These are phyloP conservation scores for Secale cereale DNA, from an alignment of 176 grass and related monocot species.

Conservation along the genomic window DNA sequence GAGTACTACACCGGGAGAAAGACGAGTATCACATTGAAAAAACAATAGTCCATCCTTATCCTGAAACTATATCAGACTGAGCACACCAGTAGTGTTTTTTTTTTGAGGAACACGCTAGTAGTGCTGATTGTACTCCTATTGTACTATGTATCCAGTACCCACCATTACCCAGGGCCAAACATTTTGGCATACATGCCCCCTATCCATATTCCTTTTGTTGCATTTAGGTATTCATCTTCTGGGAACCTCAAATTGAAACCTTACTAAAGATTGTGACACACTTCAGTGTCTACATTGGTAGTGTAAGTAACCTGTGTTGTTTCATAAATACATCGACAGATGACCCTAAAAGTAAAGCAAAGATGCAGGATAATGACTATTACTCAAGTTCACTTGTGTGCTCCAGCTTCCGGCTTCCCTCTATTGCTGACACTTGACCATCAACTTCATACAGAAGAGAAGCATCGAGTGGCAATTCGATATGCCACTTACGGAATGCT, in stretches of 20 bases:
- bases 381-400: slow-evolving; percentile 83
- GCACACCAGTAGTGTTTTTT: too few relatives aligned
- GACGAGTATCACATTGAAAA: background rate
- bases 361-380: background rate
- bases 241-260: background rate
- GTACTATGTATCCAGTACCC: background rate
- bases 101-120: background rate
- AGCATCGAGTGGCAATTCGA: slow-evolving; percentile 42
- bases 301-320: background rate
- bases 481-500: slow-evolving; percentile 59
- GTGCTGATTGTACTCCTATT: background rate
- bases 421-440: slow-evolving; percentile 63
- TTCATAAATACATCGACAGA: background rate
- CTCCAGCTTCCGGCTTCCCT: slow-evolving; percentile 81
- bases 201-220: background rate
- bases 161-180: background rate
- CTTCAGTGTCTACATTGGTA: slow-evolving; percentile 6
- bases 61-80: slow-evolving; percentile 4
- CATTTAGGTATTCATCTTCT: slow-evolving; percentile 11
- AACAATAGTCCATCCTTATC: background rate
- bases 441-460: slow-evolving; percentile 72
- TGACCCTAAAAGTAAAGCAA: background rate
- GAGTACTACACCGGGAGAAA: background rate
- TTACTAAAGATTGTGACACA: background rate
- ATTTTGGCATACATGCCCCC: background rate